Percentiles rank a stretch among this genome's conserved stretches.
phyloP scores from a whole-genome alignment of 2,329 filamentous ascomycete genomes.

The Alternaria novae-zelandiae region DNA sequence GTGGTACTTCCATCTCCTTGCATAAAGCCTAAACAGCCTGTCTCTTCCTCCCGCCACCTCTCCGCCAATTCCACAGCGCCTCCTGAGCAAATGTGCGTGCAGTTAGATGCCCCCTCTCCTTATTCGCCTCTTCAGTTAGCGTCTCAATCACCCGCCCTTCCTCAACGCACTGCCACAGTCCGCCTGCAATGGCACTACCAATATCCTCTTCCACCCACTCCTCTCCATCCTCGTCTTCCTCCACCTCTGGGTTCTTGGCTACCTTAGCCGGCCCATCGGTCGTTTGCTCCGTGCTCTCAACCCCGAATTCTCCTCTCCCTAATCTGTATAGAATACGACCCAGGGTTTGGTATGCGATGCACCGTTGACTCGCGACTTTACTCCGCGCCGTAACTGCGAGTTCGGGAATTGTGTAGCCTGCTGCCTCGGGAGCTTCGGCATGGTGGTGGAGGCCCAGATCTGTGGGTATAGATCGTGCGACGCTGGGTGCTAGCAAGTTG shows the following conservation, averaged over 20 bases:
- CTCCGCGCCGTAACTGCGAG: conserved; percentile 81
- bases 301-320: conserved; percentile 73
- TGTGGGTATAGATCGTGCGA: conserved; percentile 75
- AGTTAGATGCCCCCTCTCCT: conserved; percentile 74
- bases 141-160: conserved; percentile 78
- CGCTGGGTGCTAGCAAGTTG: conserved; percentile 76
- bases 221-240: conserved; percentile 34
- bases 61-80: conserved; percentile 85
- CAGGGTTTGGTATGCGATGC: conserved; percentile 88
- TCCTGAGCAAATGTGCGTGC: conserved; percentile 86
- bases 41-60: conserved; percentile 70
- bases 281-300: conserved; percentile 51
- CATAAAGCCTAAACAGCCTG: conserved; percentile 50
- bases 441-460: conserved; percentile 90
- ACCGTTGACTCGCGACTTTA: conserved; percentile 83
- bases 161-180: conserved; percentile 82
- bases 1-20: neutral
- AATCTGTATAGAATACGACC: conserved; percentile 85
- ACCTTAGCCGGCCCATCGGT: conserved; percentile 56
- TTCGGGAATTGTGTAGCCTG: conserved; percentile 91
- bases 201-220: conserved; percentile 47
- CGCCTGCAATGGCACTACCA: conserved; percentile 64
- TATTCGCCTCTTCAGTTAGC: conserved; percentile 75
- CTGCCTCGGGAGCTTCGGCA: conserved; percentile 87
- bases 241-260: conserved; percentile 49